These are phyloP conservation scores for Cladosporium sp. DNA, from an alignment of 2,329 filamentous ascomycete species.

Conservation along the genomic window DNA sequence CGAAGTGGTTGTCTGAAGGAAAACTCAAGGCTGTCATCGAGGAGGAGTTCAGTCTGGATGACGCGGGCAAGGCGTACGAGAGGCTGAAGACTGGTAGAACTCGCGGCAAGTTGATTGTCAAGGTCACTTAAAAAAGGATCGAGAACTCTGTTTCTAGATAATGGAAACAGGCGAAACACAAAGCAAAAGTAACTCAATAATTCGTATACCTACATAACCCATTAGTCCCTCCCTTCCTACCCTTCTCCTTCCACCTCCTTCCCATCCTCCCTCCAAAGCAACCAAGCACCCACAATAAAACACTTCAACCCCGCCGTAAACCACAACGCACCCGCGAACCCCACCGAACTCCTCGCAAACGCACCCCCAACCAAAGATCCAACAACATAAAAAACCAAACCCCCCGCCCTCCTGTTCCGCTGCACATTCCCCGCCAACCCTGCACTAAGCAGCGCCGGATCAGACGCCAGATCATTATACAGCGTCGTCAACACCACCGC, in stretches of 20 bases:
- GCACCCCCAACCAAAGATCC: conserved; percentile 51
- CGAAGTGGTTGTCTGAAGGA: conserved; percentile 52
- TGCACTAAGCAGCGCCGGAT: conserved; percentile 45
- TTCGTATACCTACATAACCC: neutral
- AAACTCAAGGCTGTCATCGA: conserved; percentile 56
- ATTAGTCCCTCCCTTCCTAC: neutral
- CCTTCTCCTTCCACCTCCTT: conserved; percentile 9
- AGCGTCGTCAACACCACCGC: conserved; percentile 74
- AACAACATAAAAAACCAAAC: conserved; percentile 44
- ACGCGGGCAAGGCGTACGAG: conserved; percentile 54
- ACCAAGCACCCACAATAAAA: conserved; percentile 33
- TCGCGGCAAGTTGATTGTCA: conserved; percentile 55
- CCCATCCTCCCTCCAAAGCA: conserved; percentile 33
- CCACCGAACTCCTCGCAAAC: conserved; percentile 47
- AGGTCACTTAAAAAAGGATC: conserved; percentile 16
- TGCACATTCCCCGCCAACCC: conserved; percentile 41
- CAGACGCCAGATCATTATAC: conserved; percentile 72
- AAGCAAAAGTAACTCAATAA: neutral
- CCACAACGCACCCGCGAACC: conserved; percentile 47
- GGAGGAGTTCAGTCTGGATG: conserved; percentile 50
- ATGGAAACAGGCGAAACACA: no score
- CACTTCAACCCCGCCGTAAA: conserved; percentile 34
- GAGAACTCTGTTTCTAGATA: neutral
- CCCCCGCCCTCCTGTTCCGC: conserved; percentile 46
- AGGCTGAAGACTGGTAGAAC: conserved; percentile 53